Evolutionary conservation across 345 rosid species (phyloP).

Genomic region (Passiflora organensis): DNA sequence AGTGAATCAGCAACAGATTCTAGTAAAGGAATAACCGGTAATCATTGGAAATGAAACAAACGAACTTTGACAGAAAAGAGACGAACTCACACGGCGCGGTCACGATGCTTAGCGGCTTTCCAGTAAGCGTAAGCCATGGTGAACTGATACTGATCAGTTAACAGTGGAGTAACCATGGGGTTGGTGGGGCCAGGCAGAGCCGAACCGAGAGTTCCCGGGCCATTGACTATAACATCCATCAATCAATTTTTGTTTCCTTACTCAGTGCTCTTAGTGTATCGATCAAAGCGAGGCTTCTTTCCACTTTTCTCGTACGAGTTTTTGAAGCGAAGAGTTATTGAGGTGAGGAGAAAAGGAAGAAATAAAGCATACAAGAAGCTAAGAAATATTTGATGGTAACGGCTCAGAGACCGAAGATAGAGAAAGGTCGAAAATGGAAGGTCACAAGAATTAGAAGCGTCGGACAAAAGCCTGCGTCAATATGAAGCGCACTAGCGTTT

Average conservation of each 20-base stretch:
- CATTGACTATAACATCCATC: constrained; percentile 10
- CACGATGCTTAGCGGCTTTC: constrained; percentile 88
- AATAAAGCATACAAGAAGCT: no score
- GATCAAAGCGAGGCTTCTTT: no score
- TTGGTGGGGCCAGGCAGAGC: constrained; percentile 59
- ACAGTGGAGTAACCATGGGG: constrained; percentile 92
- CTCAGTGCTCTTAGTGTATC: background rate
- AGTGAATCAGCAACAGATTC: background rate
- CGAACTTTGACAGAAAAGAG: background rate
- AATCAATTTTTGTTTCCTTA: background rate
- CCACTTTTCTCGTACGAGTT: no score
- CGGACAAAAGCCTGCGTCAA: no score
- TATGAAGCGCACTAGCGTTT: no score
- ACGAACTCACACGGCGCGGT: constrained; percentile 66
- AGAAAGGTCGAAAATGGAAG: no score
- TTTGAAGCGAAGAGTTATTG: no score
- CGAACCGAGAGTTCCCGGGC: constrained; percentile 30
- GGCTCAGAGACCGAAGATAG: no score
- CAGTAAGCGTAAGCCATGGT: constrained; percentile 98
- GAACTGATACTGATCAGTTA: constrained; percentile 96
- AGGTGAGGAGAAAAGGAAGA: no score
- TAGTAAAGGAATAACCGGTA: background rate
- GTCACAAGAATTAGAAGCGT: no score
- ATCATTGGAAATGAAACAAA: background rate
- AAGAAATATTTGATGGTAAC: no score